A percentile compares a stretch with the other conserved stretches of the same genome.
Evolutionary conservation across 352 stramenopile genomes (phyloP).

Genomic region (Phytophthora podocarpi): DNA sequence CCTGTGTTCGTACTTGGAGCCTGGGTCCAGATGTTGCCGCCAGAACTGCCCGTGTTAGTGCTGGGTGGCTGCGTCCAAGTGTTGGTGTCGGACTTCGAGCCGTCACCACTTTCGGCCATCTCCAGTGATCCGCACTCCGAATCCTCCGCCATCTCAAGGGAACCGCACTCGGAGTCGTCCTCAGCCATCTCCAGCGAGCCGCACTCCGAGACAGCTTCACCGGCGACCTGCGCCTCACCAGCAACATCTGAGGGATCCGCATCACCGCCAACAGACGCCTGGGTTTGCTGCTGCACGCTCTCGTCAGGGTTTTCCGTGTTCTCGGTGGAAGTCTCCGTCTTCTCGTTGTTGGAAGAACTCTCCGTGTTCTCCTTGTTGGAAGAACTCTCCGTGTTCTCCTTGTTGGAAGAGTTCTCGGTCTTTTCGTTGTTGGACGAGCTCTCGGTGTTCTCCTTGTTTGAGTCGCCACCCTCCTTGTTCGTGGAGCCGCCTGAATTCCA

Average conservation of each 20-base stretch:
- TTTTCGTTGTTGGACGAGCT: not conserved
- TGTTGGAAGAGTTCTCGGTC: not conserved
- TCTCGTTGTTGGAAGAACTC: no score
- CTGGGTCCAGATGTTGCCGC: slow-evolving; percentile 6
- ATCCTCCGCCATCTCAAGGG: slow-evolving; percentile 34
- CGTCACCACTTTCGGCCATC: slow-evolving; percentile 23
- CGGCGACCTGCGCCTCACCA: no score
- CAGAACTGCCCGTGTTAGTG: not conserved
- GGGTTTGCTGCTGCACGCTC: no score
- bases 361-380: no score
- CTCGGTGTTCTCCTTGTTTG: not conserved
- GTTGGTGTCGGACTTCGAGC: not conserved
- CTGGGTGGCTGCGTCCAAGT: slow-evolving; percentile 6
- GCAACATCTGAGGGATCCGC: no score
- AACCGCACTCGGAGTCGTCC: slow-evolving; percentile 29
- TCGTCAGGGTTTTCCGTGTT: no score
- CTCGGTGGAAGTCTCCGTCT: no score
- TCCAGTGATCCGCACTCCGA: slow-evolving; percentile 35
- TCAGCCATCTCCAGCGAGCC: slow-evolving; percentile 29
- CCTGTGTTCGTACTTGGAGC: no score
- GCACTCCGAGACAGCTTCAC: slow-evolving; percentile 27
- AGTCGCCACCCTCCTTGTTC: not conserved
- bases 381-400: not conserved
- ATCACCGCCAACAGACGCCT: not conserved
- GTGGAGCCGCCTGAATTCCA: not conserved